phyloP scores from a whole-genome alignment of 1,284 basidiomycete species.

The Termitomyces sp. region DNA sequence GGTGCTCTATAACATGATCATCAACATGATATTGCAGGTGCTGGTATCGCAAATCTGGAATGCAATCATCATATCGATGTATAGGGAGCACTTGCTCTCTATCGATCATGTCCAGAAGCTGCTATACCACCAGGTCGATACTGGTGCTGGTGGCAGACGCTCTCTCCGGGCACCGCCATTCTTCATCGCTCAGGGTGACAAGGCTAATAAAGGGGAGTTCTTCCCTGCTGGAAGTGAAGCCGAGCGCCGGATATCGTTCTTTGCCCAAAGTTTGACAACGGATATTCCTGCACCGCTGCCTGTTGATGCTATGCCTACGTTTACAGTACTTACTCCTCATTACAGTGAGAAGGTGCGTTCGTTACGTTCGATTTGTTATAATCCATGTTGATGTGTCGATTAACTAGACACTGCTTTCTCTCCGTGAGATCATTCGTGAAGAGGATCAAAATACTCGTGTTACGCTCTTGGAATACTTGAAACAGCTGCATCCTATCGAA shows the following conservation, averaged over 20 bases:
- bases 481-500: slow-evolving; percentile 96
- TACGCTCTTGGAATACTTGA: slow-evolving; percentile 93
- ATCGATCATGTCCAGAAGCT: slow-evolving; percentile 95
- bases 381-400: slow-evolving; percentile 24
- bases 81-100: slow-evolving; percentile 91
- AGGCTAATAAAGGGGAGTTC: slow-evolving; percentile 83
- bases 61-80: slow-evolving; percentile 99
- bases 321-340: slow-evolving; percentile 92
- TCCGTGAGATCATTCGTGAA: slow-evolving; percentile 94
- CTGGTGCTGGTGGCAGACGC: slow-evolving; percentile 76
- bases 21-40: slow-evolving; percentile 46
- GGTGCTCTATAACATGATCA: not conserved
- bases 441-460: slow-evolving; percentile 94
- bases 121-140: slow-evolving; percentile 91
- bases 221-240: slow-evolving; percentile 91
- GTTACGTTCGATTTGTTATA: not conserved
- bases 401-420: slow-evolving; percentile 76
- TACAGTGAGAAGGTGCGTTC: slow-evolving; percentile 84
- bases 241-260: slow-evolving; percentile 94
- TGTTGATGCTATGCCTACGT: slow-evolving; percentile 95
- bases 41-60: slow-evolving; percentile 98
- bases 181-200: slow-evolving; percentile 89
- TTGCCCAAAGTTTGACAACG: slow-evolving; percentile 90
- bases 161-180: slow-evolving; percentile 89
- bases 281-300: slow-evolving; percentile 85